Conservation (phyloP, 139 green algal genomes). For the Zygnema cylindricum region DNA sequence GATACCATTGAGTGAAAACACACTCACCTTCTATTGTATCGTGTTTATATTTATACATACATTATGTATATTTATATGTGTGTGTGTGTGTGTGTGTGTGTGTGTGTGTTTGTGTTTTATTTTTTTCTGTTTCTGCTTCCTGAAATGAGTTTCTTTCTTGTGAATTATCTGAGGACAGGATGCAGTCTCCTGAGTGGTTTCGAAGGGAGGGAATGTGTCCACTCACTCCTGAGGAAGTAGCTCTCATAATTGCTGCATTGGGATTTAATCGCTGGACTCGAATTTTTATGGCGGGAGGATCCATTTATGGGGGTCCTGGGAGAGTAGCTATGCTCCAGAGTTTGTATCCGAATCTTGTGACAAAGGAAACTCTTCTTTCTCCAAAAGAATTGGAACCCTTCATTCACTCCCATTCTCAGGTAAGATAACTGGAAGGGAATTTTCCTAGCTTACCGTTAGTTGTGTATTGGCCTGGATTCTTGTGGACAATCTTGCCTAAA, state of each 20-base stretch:
- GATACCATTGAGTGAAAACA: too few species aligned
- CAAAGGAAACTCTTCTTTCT: constrained; percentile 49
- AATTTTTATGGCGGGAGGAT: constrained; percentile 34
- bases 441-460: too few species aligned
- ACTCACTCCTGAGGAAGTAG: constrained; percentile 47
- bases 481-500: too few species aligned
- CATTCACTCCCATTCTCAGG: background rate
- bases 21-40: too few species aligned
- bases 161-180: too few species aligned
- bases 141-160: background rate
- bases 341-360: constrained; percentile 46
- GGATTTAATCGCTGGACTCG: constrained; percentile 33
- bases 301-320: constrained; percentile 11
- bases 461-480: too few species aligned
- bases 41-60: too few species aligned
- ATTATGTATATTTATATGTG: too few species aligned
- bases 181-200: constrained; percentile 13
- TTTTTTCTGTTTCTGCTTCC: background rate
- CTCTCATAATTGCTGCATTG: constrained; percentile 27
- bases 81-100: too few species aligned
- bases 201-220: constrained; percentile 34
- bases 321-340: background rate
- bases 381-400: constrained; percentile 36
- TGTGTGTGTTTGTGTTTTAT: too few species aligned
- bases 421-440: too few species aligned